A percentile compares a stretch with the other conserved stretches of the same genome.
Conservation (phyloP, 192 early-diverging fungal genomes). For the Paraglomus brasilianum region DNA sequence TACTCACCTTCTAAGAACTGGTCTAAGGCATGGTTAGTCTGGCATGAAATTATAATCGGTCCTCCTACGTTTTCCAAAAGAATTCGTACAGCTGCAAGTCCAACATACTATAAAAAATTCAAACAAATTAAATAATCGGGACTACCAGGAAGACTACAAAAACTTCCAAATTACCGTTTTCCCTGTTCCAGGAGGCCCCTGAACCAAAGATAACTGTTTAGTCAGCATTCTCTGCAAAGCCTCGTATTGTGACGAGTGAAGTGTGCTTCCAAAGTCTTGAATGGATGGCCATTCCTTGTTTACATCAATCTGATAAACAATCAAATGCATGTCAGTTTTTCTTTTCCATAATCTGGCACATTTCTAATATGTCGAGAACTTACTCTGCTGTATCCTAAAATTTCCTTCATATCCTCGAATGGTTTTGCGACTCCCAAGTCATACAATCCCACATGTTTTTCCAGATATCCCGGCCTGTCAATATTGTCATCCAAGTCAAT, state of each 20-base stretch:
- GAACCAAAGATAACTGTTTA: slow-evolving; percentile 46
- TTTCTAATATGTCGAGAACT: not conserved
- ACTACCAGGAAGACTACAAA: too few species aligned
- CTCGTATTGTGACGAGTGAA: slow-evolving; percentile 42
- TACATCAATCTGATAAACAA: slow-evolving; percentile 21
- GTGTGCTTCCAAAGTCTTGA: not conserved
- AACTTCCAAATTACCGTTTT: slow-evolving; percentile 36
- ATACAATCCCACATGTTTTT: slow-evolving; percentile 10
- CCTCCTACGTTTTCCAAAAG: slow-evolving; percentile 44
- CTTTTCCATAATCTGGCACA: too few species aligned
- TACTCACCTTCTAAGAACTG: slow-evolving; percentile 41
- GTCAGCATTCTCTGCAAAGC: slow-evolving; percentile 49
- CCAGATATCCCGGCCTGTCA: slow-evolving; percentile 40
- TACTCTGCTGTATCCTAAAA: slow-evolving; percentile 13
- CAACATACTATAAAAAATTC: slow-evolving; percentile 38
- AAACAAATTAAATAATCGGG: too few species aligned
- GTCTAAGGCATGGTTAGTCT: slow-evolving; percentile 57
- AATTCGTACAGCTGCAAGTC: slow-evolving; percentile 46
- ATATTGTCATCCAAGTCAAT: slow-evolving; percentile 39
- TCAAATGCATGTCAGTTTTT: not conserved
- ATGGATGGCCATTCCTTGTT: not conserved
- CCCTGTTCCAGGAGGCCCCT: slow-evolving; percentile 62
- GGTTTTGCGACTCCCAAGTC: slow-evolving; percentile 8
- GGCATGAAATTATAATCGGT: slow-evolving; percentile 53
- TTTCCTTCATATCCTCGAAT: slow-evolving; percentile 23